Evolutionary conservation across 148 eudicot genomes (phyloP).

Genomic region (Mesembryanthemum crystallinum): DNA sequence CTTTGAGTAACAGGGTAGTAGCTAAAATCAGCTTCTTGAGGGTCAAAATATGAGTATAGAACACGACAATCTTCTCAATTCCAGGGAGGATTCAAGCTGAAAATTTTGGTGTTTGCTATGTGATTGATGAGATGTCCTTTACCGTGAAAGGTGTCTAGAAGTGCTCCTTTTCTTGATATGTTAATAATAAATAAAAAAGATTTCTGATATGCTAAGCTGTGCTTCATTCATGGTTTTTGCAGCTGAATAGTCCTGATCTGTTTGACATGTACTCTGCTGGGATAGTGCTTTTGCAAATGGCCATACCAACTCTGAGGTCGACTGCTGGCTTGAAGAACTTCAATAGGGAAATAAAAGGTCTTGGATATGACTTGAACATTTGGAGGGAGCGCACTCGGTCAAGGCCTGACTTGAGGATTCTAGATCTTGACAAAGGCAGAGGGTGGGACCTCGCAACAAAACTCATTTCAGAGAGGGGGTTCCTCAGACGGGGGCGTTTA

Average conservation of each 20-base stretch:
- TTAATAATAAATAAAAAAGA: neutral
- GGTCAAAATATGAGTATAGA: neutral
- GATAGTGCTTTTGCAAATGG: constrained; percentile 91
- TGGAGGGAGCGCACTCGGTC: constrained; percentile 82
- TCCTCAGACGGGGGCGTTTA: constrained; percentile 66
- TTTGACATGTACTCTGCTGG: constrained; percentile 98
- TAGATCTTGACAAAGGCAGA: constrained; percentile 86
- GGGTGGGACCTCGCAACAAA: constrained; percentile 95
- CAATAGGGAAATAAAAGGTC: constrained; percentile 62
- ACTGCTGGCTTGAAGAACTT: constrained; percentile 79
- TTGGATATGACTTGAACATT: constrained; percentile 60
- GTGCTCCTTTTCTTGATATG: neutral
- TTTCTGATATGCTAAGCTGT: neutral
- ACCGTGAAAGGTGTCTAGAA: neutral
- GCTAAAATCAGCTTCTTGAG: neutral
- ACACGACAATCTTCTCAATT: neutral
- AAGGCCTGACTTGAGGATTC: constrained; percentile 78
- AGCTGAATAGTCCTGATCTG: constrained; percentile 93
- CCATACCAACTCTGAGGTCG: constrained; percentile 74
- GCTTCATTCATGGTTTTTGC: constrained; percentile 30
- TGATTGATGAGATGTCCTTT: neutral
- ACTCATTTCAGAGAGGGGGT: constrained; percentile 87
- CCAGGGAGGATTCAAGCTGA: neutral
- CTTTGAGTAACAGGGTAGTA: neutral
- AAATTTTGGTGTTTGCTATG: neutral